A percentile compares a stretch with the other conserved stretches of the same genome.
phyloP scores from a whole-genome alignment of 805 yeast species.

The Ogataea naganishii region DNA sequence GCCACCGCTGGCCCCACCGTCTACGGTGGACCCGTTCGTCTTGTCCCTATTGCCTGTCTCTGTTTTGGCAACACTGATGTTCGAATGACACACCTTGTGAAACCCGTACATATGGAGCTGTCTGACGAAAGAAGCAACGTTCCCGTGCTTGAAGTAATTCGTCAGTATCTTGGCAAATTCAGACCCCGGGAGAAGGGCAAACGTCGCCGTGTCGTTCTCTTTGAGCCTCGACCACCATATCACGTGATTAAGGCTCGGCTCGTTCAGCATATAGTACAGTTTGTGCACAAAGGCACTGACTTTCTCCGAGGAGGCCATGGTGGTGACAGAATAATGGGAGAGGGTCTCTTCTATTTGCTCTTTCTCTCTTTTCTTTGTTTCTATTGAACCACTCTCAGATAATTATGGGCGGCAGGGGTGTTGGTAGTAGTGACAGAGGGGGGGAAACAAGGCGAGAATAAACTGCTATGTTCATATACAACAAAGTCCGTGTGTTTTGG shows the following conservation, averaged over 20 bases:
- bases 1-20: conserved; percentile 11
- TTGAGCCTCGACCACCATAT: conserved; percentile 56
- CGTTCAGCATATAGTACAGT: conserved; percentile 54
- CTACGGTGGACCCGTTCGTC: conserved; percentile 9
- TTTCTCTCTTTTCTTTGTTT: too few relatives aligned
- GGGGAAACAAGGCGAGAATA: too few relatives aligned
- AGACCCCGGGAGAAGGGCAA: conserved; percentile 56
- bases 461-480: too few relatives aligned
- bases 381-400: too few relatives aligned
- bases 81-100: conserved; percentile 61
- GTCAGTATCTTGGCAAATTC: conserved; percentile 55
- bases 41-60: conserved; percentile 6
- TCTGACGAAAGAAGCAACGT: conserved; percentile 86
- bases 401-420: too few relatives aligned
- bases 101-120: conserved; percentile 96
- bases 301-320: too few relatives aligned
- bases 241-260: conserved; percentile 39
- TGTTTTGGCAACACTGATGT: conserved; percentile 4
- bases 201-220: conserved; percentile 39
- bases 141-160: conserved; percentile 87
- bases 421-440: too few relatives aligned
- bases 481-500: too few relatives aligned
- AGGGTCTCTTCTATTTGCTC: too few relatives aligned
- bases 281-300: conserved; percentile 59
- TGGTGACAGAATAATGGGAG: too few relatives aligned